Evolutionary conservation across 1,284 basidiomycete genomes (phyloP), one percentile per base, ranked within the genome.

Genomic region (Ustilago vetiveriae): DNA sequence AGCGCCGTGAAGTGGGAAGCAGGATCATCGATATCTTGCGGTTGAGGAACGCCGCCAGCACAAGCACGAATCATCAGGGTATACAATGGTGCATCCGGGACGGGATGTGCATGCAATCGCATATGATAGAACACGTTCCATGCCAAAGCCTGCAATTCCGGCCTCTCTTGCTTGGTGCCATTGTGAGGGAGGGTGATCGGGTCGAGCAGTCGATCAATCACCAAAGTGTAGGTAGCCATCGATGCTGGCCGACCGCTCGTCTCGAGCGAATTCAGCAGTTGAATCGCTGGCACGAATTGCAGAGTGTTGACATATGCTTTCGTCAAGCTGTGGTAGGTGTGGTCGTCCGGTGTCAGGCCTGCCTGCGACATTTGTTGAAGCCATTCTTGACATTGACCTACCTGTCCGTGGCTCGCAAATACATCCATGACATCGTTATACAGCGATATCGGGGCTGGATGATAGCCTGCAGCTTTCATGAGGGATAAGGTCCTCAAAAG

Each of bases 101-200:
- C 83, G 0, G 92, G 89, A 78, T 98, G 93, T 0, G 94, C 92
- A 6, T 91, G 90, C 50, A 97, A 91, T 48, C 96, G 91, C 92
- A 97, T 96, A 81, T 98, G 94, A 3, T 91, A 85, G 81, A 93
- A 98, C 22, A 98, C 86, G 75, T 97, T 92, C 92, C 92, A 96
- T 2, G 58, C 74, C 11, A 71, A 16, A 10, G 64, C 57, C 26
- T 74, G 67, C 16, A 74, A 6, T 24, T 62, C 72, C 3, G 57
- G 56, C 16, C 66, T 32, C 19, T 52, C 54, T 23, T 72, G 55
- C 35, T 62, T 55, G 7, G 62, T 24, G 14, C 36, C 36, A 8
- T n/a, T 21, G 17, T 19, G 17, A 14, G 48, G 14, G 1, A 23
- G 6, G 9, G 42, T 6, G 37, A 60, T 10, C 1, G 53, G 53